phyloP scores from a whole-genome alignment of 768 basidiomycete genomes.

The Trametes cubensis region DNA sequence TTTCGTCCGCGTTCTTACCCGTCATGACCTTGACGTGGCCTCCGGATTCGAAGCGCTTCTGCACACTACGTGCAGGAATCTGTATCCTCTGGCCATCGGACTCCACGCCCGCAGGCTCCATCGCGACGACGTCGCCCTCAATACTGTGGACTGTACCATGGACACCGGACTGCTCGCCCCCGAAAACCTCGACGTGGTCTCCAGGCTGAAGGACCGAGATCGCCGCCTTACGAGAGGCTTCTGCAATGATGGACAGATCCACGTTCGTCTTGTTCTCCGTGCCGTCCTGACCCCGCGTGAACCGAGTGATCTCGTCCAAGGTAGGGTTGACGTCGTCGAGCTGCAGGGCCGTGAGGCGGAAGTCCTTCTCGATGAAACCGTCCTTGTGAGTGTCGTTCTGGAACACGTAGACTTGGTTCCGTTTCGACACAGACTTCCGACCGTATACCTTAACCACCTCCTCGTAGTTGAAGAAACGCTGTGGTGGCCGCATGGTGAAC shows the following conservation, averaged over 20 bases:
- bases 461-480: slow-evolving; percentile 91
- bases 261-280: slow-evolving; percentile 68
- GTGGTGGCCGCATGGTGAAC: slow-evolving; percentile 77
- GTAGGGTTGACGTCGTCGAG: slow-evolving; percentile 93
- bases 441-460: slow-evolving; percentile 89
- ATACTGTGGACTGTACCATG: slow-evolving; percentile 93
- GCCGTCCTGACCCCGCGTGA: slow-evolving; percentile 76
- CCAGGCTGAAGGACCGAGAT: slow-evolving; percentile 95
- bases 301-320: slow-evolving; percentile 93
- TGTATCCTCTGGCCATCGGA: slow-evolving; percentile 87
- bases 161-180: slow-evolving; percentile 93
- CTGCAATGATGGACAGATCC: slow-evolving; percentile 89
- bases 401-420: slow-evolving; percentile 80
- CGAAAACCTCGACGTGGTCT: slow-evolving; percentile 96
- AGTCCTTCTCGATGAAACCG: slow-evolving; percentile 96
- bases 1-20: slow-evolving; percentile 93
- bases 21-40: slow-evolving; percentile 99
- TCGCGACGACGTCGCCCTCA: slow-evolving; percentile 80
- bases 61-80: slow-evolving; percentile 82
- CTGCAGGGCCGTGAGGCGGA: slow-evolving; percentile 76
- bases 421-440: slow-evolving; percentile 71
- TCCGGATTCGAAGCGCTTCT: slow-evolving; percentile 94
- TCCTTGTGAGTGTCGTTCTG: slow-evolving; percentile 92
- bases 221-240: slow-evolving; percentile 89
- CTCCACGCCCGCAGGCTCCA: slow-evolving; percentile 79